phyloP scores from a whole-genome alignment of 768 basidiomycete species.

The Suillus americanus region DNA sequence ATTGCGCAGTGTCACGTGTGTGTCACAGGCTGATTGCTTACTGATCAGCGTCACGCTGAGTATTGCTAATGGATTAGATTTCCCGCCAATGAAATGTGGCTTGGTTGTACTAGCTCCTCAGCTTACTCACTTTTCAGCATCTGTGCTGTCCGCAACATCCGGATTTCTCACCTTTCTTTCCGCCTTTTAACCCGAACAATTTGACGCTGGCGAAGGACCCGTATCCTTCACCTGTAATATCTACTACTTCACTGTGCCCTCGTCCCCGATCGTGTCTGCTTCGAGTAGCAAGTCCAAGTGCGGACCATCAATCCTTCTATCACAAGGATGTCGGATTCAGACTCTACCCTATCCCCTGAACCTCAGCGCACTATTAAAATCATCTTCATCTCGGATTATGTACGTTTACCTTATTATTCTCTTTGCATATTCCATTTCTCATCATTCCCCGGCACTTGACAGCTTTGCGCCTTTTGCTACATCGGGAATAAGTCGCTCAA shows the following conservation, averaged over 20 bases:
- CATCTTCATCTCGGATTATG: conserved; percentile 36
- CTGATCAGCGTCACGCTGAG: conserved; percentile 24
- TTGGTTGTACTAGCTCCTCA: conserved; percentile 6
- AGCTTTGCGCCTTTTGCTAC: conserved; percentile 40
- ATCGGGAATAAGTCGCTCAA: conserved; percentile 37
- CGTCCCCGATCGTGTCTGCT: neutral
- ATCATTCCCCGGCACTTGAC: neutral
- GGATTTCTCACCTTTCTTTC: conserved; percentile 1
- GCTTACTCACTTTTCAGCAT: conserved; percentile 17
- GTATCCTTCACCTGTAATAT: neutral
- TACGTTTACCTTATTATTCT: conserved; percentile 15
- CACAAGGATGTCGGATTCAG: conserved; percentile 21
- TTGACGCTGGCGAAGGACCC: neutral
- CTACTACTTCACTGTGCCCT: neutral
- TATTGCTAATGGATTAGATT: conserved; percentile 17
- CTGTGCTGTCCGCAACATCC: neutral
- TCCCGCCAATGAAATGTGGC: conserved; percentile 7
- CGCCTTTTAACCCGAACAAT: neutral
- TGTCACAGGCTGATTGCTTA: conserved; percentile 26
- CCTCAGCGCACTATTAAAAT: conserved; percentile 27
- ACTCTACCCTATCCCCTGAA: conserved; percentile 10
- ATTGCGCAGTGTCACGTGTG: conserved; percentile 14
- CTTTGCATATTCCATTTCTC: neutral
- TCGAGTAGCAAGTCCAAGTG: neutral
- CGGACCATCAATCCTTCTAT: neutral